A percentile compares a stretch with the other conserved stretches of the same genome.
phyloP scores from a whole-genome alignment of 495 filamentous ascomycete genomes.

The Amniculicola lignicola region DNA sequence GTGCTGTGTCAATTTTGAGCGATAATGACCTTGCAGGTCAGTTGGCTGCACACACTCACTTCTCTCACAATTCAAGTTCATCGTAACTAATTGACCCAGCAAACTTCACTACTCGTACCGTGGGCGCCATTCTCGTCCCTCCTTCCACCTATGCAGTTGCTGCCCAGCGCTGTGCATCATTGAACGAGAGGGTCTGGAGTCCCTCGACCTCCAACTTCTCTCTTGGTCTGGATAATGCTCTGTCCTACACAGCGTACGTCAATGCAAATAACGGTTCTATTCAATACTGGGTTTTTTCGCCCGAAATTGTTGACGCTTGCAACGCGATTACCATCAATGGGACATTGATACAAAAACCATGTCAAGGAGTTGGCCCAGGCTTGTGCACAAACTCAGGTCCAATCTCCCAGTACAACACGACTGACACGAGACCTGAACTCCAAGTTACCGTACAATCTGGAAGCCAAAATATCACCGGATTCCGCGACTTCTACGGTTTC shows the following conservation, averaged over 20 bases:
- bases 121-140: conserved; percentile 3
- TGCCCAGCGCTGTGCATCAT: background rate
- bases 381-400: conserved; percentile 34
- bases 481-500: conserved; percentile 43
- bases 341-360: background rate
- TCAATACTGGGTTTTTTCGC: conserved; percentile 4
- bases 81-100: background rate
- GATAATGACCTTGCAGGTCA: conserved; percentile 12
- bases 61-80: background rate
- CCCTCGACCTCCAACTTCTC: conserved; percentile 1
- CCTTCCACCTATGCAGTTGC: background rate
- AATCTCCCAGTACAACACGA: conserved; percentile 12
- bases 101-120: conserved; percentile 3
- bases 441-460: conserved; percentile 23
- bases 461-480: conserved; percentile 38
- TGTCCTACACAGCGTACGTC: background rate
- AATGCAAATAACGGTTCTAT: background rate
- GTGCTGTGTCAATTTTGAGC: conserved; percentile 2
- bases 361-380: conserved; percentile 10
- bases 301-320: conserved; percentile 3
- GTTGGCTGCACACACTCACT: background rate
- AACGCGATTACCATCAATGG: conserved; percentile 21
- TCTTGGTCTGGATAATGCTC: background rate
- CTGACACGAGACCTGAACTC: conserved; percentile 28
- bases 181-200: conserved; percentile 1